Conservation (phyloP, 192 early-diverging fungal species). For the Coemansia erecta region DNA sequence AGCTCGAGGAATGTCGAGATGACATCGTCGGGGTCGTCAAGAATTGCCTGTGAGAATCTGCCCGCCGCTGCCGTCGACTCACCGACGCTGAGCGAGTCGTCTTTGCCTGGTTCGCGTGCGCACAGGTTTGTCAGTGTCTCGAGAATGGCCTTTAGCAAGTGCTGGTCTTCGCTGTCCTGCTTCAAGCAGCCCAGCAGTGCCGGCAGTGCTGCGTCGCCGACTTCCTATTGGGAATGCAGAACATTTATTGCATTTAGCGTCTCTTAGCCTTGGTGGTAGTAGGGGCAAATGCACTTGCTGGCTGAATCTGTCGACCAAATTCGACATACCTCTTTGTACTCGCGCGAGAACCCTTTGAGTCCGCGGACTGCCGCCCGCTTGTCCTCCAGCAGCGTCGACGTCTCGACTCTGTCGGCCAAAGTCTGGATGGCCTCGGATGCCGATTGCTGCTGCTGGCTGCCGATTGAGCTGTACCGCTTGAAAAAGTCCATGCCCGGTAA, state of each 20-base stretch:
- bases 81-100: slow-evolving; percentile 11
- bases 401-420: slow-evolving; percentile 77
- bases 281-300: no score
- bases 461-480: slow-evolving; percentile 51
- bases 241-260: neutral
- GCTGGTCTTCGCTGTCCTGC: slow-evolving; percentile 80
- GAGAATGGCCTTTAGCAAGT: slow-evolving; percentile 79
- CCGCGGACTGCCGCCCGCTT: slow-evolving; percentile 80
- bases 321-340: slow-evolving; percentile 62
- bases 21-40: slow-evolving; percentile 55
- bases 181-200: slow-evolving; percentile 74
- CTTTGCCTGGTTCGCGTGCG: slow-evolving; percentile 54
- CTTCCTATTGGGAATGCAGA: slow-evolving; percentile 56
- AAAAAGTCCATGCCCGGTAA: slow-evolving; percentile 40
- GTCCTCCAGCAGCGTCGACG: slow-evolving; percentile 89
- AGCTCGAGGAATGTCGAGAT: slow-evolving; percentile 82
- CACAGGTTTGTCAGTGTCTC: slow-evolving; percentile 75
- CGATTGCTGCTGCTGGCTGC: slow-evolving; percentile 48
- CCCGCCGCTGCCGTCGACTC: slow-evolving; percentile 15
- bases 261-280: neutral
- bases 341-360: slow-evolving; percentile 79
- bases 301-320: no score
- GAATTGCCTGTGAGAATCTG: slow-evolving; percentile 38
- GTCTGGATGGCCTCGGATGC: slow-evolving; percentile 74
- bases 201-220: slow-evolving; percentile 74